Evolutionary conservation across 441 rosid species (phyloP).

Genomic region (Pelargonium fulgidum): DNA sequence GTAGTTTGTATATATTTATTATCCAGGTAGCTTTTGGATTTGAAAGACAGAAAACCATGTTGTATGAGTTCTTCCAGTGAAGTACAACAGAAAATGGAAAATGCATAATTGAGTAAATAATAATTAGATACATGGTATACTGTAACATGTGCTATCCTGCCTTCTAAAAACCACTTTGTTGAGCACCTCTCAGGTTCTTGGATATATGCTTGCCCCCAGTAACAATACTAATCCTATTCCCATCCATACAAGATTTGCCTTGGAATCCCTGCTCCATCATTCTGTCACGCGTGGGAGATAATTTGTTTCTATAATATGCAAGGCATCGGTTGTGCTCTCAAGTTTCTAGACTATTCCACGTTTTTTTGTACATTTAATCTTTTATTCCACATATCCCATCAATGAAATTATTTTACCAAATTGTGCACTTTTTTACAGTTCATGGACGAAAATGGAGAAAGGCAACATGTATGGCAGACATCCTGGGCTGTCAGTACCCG

Average conservation of each 20-base stretch:
- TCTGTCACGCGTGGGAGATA: background rate
- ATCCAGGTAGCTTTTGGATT: background rate
- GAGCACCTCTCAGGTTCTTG: no score
- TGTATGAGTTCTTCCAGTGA: background rate
- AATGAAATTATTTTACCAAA: conserved; percentile 9
- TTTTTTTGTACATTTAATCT: background rate
- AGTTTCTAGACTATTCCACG: background rate
- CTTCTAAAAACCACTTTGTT: no score
- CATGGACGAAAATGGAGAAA: conserved; percentile 75
- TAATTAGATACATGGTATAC: no score
- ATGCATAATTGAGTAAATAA: no score
- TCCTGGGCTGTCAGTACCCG: conserved; percentile 95
- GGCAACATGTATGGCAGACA: conserved; percentile 94
- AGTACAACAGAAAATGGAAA: no score
- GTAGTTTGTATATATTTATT: background rate
- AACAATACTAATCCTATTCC: background rate
- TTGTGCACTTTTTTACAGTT: conserved; percentile 41
- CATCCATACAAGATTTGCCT: background rate
- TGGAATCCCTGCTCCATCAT: background rate
- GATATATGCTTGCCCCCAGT: background rate
- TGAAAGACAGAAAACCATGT: background rate
- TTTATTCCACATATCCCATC: background rate
- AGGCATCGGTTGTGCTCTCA: background rate
- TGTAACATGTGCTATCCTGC: no score
- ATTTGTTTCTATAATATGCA: conserved; percentile 1